phyloP scores from a whole-genome alignment of 352 stramenopile species.

The Phytophthora nicotianae region DNA sequence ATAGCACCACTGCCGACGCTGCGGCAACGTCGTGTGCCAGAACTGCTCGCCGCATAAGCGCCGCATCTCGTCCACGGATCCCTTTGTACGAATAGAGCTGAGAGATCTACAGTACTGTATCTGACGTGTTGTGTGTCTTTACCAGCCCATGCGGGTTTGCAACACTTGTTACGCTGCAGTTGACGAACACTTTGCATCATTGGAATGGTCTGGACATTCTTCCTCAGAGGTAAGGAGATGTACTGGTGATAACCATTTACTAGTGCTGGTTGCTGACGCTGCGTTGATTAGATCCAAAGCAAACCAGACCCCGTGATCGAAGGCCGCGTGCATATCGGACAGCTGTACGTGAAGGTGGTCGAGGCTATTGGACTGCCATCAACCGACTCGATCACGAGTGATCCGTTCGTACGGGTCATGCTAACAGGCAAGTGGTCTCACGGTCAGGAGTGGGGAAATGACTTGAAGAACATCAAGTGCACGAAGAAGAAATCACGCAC shows the following conservation, averaged over 20 bases:
- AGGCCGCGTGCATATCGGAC: slow-evolving; percentile 81
- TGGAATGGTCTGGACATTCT: slow-evolving; percentile 85
- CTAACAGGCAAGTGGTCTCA: slow-evolving; percentile 88
- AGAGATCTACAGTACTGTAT: background rate
- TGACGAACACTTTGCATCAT: slow-evolving; percentile 83
- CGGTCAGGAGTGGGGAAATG: slow-evolving; percentile 81
- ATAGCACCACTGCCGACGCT: slow-evolving; percentile 84
- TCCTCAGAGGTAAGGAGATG: slow-evolving; percentile 53
- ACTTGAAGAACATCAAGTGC: slow-evolving; percentile 82
- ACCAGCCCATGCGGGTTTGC: slow-evolving; percentile 84
- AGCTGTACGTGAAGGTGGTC: slow-evolving; percentile 88
- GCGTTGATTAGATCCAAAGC: slow-evolving; percentile 48
- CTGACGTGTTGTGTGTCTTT: slow-evolving; percentile 19
- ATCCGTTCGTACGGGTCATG: slow-evolving; percentile 86
- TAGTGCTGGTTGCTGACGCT: slow-evolving; percentile 4
- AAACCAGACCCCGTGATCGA: slow-evolving; percentile 83
- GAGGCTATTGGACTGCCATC: slow-evolving; percentile 85
- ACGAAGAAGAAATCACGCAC: slow-evolving; percentile 89
- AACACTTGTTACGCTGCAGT: slow-evolving; percentile 86
- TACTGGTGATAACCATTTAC: background rate
- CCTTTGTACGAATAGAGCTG: slow-evolving; percentile 59
- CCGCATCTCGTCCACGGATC: slow-evolving; percentile 78
- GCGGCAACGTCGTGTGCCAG: slow-evolving; percentile 85
- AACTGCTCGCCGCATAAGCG: slow-evolving; percentile 89
- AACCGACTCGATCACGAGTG: slow-evolving; percentile 88